Evolutionary conservation across 2,329 filamentous ascomycete genomes (phyloP), one percentile per base, ranked within the genome.

Genomic region (Colletotrichum eremochloae): DNA sequence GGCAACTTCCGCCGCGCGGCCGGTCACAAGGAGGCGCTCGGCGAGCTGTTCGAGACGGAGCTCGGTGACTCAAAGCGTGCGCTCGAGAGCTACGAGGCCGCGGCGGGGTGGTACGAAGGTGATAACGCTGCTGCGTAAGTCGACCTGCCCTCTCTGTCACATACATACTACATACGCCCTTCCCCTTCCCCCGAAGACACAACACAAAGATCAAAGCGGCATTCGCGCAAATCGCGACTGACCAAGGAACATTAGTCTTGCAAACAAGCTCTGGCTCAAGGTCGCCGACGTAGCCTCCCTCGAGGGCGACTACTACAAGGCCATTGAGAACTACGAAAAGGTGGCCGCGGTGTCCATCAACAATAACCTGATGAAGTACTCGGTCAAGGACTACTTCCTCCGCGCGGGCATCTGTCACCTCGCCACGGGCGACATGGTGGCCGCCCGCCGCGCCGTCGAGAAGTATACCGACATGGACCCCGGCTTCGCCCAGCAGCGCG

Each of bases 361-460:
- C 82, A 98, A 97, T 86, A 96, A 97, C 82, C 86, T 97, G 71
- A 96, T 97, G 93, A 93, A 92, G 80, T 97, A 94, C 90, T 94
- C 91, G 60, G 94, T 98, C 75, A 98, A 98, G 83, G 95, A 98
- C 76, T 98, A 98, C 84, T 92, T 98, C 79, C 88, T 98, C 79
- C 97, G 98, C 85, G 94, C 94, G 0, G 95, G 95, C 42, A 93
- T 98, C 80, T 98, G 95, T 85, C 93, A 97, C 81, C 87, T 98
- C 48, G 90, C 90, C 50, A 86, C 85, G 24, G 86, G 86, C 73
- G 96, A 98, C 81, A 85, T 93, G 77, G 93, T 98, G 66, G 93
- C 92, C 60, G 89, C 92, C 24, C 92, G 92, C 79, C 90, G 94
- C 62, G 95, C 95, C 40, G 85, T 98, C 31, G 92, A 97, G 78